Conservation (phyloP, 2,329 filamentous ascomycete genomes). For the Diplodia intermedia region DNA sequence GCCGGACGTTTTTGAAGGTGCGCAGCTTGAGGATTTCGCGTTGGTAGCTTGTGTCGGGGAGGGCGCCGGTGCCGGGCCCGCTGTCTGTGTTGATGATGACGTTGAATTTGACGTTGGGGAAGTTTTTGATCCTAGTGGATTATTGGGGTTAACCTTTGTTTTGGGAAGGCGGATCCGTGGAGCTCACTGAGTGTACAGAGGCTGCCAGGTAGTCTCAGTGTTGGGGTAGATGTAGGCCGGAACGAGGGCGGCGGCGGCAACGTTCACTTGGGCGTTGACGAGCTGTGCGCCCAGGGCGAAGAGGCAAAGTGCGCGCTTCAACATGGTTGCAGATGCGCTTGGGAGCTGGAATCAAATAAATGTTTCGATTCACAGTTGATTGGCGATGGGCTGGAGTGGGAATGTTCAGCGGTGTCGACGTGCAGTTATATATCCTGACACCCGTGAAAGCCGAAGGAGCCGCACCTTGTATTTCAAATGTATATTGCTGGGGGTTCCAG, state of each 20-base stretch:
- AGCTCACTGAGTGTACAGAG: conserved; percentile 4
- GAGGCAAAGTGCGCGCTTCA: background rate
- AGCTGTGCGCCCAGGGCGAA: conserved; percentile 6
- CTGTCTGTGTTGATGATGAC: conserved; percentile 19
- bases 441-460: background rate
- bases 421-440: background rate
- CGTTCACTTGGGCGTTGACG: background rate
- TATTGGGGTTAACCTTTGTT: no score
- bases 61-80: background rate
- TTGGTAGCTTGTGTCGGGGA: background rate
- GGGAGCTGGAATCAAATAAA: background rate
- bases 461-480: background rate
- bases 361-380: background rate
- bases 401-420: background rate
- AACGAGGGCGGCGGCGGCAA: conserved; percentile 1
- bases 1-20: conserved; percentile 59
- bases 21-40: conserved; percentile 50
- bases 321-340: background rate
- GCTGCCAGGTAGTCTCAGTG: background rate
- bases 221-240: conserved; percentile 13
- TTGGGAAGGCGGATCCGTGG: no score
- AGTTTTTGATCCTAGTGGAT: background rate
- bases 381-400: background rate
- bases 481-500: background rate
- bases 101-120: background rate